Base-by-base conservation (phyloP, 305 asterid genomes). In the Fraxinus floribunda region DNA sequence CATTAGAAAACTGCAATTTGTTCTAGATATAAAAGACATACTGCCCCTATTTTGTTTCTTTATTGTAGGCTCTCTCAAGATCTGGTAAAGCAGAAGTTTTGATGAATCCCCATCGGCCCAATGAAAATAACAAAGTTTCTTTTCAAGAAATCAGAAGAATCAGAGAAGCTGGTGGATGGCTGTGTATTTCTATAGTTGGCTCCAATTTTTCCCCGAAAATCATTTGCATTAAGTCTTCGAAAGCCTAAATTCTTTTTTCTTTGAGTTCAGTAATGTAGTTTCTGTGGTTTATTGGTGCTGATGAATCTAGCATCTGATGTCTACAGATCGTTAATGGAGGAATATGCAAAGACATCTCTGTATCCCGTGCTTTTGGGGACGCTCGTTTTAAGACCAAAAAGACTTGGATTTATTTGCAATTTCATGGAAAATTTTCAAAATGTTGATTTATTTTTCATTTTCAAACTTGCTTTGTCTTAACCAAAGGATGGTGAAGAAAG, bases 131-230 rank as follows among this genome's bases (percentile, higher is more conserved):
- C 84, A 84, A 86, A 83, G 88, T 81, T 75, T 88, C 97, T 30
- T 89, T 91, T 44, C 88, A 91, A 81, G 98, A 96, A 89, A 91
- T 96, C 85, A 94, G 90, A 86, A 86, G 98, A 80, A 91, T 96
- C 66, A 83, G 73, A 82, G 94, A 92, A 84, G 95, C 98, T 26
- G 98, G 98, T 81, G 99, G 99, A 89, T 96, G 98, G 99, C 98
- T 95, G 86, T 80, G 98, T 87, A 82, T 81, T 77, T 70, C 83
- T 79, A 5, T 80, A 74, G 81, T 88, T n/a, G 30, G 41, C 68
- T 78, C 80, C 35, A 62, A 62, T 74, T 49, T 52, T 62, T 22
- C 73, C 5, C 11, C 2, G 1, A 77, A 44, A 44, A 10, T 44
- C 4, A 44, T 44, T 44, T 44, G 5, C n/a, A 44, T 44, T 44